These are phyloP conservation scores for Scutellaria minor DNA, from an alignment of 257 asterid genomes.

Conservation along the genomic window DNA sequence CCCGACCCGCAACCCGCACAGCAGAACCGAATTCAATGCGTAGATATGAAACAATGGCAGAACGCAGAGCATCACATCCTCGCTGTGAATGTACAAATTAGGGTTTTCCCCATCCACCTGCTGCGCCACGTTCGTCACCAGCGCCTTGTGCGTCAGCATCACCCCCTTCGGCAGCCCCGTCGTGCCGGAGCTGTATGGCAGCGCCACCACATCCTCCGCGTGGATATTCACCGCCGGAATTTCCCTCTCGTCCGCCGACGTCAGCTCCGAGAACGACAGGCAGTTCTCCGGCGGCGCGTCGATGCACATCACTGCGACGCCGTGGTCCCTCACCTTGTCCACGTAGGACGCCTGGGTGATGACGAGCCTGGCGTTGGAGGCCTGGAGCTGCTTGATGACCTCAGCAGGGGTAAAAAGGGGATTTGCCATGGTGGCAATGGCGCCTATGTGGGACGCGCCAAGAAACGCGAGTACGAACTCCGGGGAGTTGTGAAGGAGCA, in stretches of 20 bases:
- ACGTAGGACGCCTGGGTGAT: constrained; percentile 58
- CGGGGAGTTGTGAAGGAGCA: constrained; percentile 73
- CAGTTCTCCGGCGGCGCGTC: constrained; percentile 56
- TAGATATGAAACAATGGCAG: constrained; percentile 84
- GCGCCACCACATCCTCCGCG: constrained; percentile 80
- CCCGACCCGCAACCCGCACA: constrained; percentile 89
- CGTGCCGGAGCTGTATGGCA: constrained; percentile 94
- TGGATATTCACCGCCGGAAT: constrained; percentile 63
- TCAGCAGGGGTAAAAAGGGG: constrained; percentile 75
- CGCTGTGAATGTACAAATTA: constrained; percentile 69
- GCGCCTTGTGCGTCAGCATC: constrained; percentile 89
- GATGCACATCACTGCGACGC: constrained; percentile 47
- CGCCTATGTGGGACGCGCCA: constrained; percentile 79
- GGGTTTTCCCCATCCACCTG: constrained; percentile 96
- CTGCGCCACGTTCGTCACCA: constrained; percentile 88
- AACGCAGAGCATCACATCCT: constrained; percentile 80
- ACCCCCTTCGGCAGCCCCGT: constrained; percentile 96
- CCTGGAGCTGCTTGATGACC: constrained; percentile 71
- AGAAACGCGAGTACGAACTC: constrained; percentile 77
- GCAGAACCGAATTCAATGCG: constrained; percentile 71
- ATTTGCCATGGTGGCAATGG: constrained; percentile 78
- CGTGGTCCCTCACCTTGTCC: constrained; percentile 62
- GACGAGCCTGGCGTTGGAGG: constrained; percentile 59
- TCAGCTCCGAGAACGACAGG: constrained; percentile 57
- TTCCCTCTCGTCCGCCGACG: constrained; percentile 55